phyloP scores from a whole-genome alignment of 345 rosid genomes.

The Eucalyptus erythrocorys region DNA sequence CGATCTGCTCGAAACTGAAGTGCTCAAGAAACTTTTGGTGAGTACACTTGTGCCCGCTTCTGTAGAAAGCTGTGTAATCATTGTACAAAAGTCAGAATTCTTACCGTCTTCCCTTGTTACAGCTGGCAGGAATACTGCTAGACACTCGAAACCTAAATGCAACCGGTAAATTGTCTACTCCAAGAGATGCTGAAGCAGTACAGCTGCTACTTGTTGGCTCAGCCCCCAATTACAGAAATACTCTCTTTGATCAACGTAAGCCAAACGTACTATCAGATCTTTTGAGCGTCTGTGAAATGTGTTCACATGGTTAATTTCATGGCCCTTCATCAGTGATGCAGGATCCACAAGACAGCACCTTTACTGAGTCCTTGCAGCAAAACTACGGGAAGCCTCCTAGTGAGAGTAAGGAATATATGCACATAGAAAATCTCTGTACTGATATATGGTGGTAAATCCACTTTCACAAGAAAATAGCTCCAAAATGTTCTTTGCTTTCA shows the following conservation, averaged over 20 bases:
- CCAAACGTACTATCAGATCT: background rate
- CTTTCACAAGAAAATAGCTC: background rate
- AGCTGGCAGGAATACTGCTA: constrained; percentile 58
- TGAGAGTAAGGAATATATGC: constrained; percentile 15
- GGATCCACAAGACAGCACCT: constrained; percentile 26
- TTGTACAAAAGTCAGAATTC: background rate
- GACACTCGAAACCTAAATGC: constrained; percentile 42
- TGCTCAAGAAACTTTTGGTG: constrained; percentile 47
- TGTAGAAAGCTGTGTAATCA: background rate
- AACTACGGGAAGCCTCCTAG: constrained; percentile 34
- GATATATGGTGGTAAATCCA: background rate
- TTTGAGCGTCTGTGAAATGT: background rate
- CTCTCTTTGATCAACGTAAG: constrained; percentile 36
- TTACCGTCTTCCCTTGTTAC: constrained; percentile 1
- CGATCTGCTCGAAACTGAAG: constrained; percentile 36
- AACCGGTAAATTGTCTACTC: constrained; percentile 8
- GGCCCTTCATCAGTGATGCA: constrained; percentile 24
- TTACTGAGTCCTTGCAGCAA: constrained; percentile 15
- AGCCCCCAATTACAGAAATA: constrained; percentile 26
- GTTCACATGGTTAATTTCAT: background rate
- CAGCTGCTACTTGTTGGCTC: constrained; percentile 43
- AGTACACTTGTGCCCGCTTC: background rate
- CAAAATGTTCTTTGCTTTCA: background rate
- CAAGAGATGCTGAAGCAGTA: constrained; percentile 61
- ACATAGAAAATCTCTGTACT: background rate